Percentiles rank a stretch among this genome's conserved stretches.
Conservation (phyloP, 805 yeast genomes). For the Brettanomyces naardenensis region DNA sequence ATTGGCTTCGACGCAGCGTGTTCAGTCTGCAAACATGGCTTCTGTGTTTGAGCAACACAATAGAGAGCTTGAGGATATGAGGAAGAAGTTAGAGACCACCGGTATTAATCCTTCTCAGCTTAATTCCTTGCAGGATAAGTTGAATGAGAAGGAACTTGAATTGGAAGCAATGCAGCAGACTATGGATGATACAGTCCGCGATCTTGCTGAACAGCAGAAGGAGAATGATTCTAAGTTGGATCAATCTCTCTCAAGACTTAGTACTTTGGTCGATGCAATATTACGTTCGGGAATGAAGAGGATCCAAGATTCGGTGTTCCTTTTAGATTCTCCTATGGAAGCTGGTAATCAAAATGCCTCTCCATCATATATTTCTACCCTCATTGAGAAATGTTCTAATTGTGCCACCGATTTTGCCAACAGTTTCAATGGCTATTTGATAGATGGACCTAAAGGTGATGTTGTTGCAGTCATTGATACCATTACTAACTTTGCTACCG, state of each 20-base stretch:
- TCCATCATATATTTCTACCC: slow-evolving; percentile 57
- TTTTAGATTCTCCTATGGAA: slow-evolving; percentile 71
- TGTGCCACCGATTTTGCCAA: slow-evolving; percentile 75
- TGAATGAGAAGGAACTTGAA: slow-evolving; percentile 69
- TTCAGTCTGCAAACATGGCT: slow-evolving; percentile 56
- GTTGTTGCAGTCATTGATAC: slow-evolving; percentile 56
- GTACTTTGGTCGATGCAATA: slow-evolving; percentile 58
- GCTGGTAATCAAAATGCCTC: slow-evolving; percentile 75
- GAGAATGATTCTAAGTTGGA: slow-evolving; percentile 51
- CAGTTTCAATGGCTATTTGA: slow-evolving; percentile 64
- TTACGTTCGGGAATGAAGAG: slow-evolving; percentile 61
- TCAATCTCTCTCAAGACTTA: slow-evolving; percentile 36
- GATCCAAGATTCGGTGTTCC: slow-evolving; percentile 64
- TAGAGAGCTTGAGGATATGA: slow-evolving; percentile 49
- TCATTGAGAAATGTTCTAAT: slow-evolving; percentile 62
- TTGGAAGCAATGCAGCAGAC: slow-evolving; percentile 73
- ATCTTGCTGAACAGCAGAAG: slow-evolving; percentile 41
- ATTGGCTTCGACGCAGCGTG: slow-evolving; percentile 51
- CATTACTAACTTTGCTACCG: slow-evolving; percentile 53
- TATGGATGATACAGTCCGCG: slow-evolving; percentile 62
- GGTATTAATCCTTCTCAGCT: slow-evolving; percentile 16
- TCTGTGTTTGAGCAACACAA: slow-evolving; percentile 55
- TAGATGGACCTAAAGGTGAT: slow-evolving; percentile 65
- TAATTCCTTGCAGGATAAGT: slow-evolving; percentile 32
- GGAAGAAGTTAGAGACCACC: slow-evolving; percentile 26